Evolutionary conservation across 2,329 filamentous ascomycete genomes (phyloP).

Genomic region (Fonsecaea pugnacius): DNA sequence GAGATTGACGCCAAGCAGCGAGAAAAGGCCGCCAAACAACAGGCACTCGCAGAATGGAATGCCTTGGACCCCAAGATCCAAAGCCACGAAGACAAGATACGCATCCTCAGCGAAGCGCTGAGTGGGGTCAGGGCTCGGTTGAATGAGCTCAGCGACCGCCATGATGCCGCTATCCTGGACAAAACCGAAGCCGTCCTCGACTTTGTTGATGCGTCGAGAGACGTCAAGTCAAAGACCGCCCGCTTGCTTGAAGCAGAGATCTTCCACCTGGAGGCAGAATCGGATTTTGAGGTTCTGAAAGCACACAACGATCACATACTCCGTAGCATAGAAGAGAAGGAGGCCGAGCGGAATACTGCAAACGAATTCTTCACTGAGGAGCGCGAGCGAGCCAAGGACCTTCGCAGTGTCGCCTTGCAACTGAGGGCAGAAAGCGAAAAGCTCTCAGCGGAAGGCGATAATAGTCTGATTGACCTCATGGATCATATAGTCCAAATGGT

Average conservation of each 20-base stretch:
- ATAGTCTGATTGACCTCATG: conserved; percentile 25
- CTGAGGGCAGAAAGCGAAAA: conserved; percentile 40
- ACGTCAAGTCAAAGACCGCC: conserved; percentile 65
- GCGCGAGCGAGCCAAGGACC: conserved; percentile 30
- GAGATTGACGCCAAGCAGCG: conserved; percentile 21
- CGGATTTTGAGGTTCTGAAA: conserved; percentile 73
- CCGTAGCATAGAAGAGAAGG: conserved; percentile 48
- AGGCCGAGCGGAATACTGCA: conserved; percentile 37
- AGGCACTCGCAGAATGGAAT: conserved; percentile 57
- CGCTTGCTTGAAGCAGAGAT: conserved; percentile 72
- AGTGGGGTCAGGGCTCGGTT: conserved; percentile 54
- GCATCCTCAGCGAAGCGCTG: conserved; percentile 47
- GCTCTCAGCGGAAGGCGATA: conserved; percentile 34
- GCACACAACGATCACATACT: conserved; percentile 66
- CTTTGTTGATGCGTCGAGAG: conserved; percentile 64
- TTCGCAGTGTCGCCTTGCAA: conserved; percentile 32
- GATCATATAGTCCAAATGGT: conserved; percentile 46
- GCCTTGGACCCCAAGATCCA: conserved; percentile 43
- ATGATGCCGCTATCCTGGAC: conserved; percentile 60
- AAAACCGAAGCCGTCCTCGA: conserved; percentile 62
- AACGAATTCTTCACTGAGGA: conserved; percentile 22
- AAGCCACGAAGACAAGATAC: conserved; percentile 53
- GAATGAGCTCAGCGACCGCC: conserved; percentile 56
- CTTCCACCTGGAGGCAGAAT: conserved; percentile 76
- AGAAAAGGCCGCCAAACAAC: conserved; percentile 65